phyloP scores from a whole-genome alignment of 1,284 basidiomycete genomes.

The Pseudozyma flocculosa region DNA sequence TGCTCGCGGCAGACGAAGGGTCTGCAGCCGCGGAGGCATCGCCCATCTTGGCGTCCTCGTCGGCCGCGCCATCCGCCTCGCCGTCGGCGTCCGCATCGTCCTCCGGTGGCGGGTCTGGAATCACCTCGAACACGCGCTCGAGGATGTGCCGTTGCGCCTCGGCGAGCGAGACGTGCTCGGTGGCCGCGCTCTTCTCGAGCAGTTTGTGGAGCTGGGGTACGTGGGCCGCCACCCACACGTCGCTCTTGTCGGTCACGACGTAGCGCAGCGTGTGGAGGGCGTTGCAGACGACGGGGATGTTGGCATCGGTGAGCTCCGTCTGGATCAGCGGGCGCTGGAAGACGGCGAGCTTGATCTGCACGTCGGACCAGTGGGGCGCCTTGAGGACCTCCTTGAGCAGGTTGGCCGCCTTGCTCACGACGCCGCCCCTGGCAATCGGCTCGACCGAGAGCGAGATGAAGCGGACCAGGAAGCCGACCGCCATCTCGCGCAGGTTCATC shows the following conservation, averaged over 20 bases:
- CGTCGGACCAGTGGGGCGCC: constrained; percentile 85
- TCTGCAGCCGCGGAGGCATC: constrained; percentile 60
- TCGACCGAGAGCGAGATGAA: constrained; percentile 76
- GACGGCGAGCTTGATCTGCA: constrained; percentile 76
- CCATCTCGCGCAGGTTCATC: constrained; percentile 60
- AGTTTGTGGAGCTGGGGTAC: constrained; percentile 80
- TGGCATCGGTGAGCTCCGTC: constrained; percentile 67
- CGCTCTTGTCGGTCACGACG: constrained; percentile 78
- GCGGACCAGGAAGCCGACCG: constrained; percentile 89
- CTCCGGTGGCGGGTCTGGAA: constrained; percentile 62
- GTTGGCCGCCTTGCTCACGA: constrained; percentile 75
- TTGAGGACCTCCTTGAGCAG: constrained; percentile 81
- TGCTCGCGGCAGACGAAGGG: constrained; percentile 59
- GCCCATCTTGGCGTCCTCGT: constrained; percentile 72
- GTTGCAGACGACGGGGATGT: constrained; percentile 72
- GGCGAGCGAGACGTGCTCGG: constrained; percentile 38
- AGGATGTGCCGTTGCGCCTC: constrained; percentile 64
- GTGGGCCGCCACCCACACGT: constrained; percentile 79
- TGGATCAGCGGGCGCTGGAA: constrained; percentile 60
- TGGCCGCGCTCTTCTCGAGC: constrained; percentile 62
- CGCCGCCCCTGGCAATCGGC: constrained; percentile 65
- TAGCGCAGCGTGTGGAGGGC: constrained; percentile 87
- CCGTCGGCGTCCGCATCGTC: constrained; percentile 31
- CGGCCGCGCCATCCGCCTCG: constrained; percentile 22
- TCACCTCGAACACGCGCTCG: constrained; percentile 79